Evolutionary conservation across 1,139 yeast genomes (phyloP).

Genomic region (Suhomyces bokatorum): DNA sequence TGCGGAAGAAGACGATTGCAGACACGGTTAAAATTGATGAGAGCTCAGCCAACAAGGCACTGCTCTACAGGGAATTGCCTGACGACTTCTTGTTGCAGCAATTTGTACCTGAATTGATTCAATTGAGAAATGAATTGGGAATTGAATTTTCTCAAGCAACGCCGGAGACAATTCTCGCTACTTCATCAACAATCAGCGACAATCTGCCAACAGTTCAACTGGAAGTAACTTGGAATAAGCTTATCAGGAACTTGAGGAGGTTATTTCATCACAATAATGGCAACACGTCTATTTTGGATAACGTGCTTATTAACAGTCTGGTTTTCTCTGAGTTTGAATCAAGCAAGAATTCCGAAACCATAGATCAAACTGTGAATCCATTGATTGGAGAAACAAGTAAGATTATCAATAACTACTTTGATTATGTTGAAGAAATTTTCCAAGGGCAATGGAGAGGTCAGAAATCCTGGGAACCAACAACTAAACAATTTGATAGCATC

Average conservation of each 20-base stretch:
- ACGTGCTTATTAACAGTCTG: constrained; percentile 31
- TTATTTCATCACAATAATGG: constrained; percentile 37
- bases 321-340: constrained; percentile 32
- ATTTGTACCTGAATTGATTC: constrained; percentile 32
- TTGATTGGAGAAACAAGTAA: constrained; percentile 18
- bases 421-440: constrained; percentile 18
- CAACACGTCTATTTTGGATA: constrained; percentile 38
- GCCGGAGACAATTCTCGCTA: constrained; percentile 16
- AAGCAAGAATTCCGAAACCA: constrained; percentile 12
- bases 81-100: constrained; percentile 40
- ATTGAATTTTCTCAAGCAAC: constrained; percentile 19
- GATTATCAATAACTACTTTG: constrained; percentile 17
- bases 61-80: constrained; percentile 36
- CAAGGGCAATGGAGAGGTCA: constrained; percentile 13
- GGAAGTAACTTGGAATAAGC: constrained; percentile 26
- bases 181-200: constrained; percentile 16
- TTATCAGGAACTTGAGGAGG: constrained; percentile 31
- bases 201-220: constrained; percentile 19
- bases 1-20: constrained; percentile 9
- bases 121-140: constrained; percentile 26
- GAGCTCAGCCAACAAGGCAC: background rate
- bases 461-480: constrained; percentile 18
- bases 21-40: background rate
- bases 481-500: constrained; percentile 17
- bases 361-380: constrained; percentile 11